These are phyloP conservation scores for Verticillium albo-atrum DNA, from an alignment of 2,329 filamentous ascomycete species.

Conservation along the genomic window DNA sequence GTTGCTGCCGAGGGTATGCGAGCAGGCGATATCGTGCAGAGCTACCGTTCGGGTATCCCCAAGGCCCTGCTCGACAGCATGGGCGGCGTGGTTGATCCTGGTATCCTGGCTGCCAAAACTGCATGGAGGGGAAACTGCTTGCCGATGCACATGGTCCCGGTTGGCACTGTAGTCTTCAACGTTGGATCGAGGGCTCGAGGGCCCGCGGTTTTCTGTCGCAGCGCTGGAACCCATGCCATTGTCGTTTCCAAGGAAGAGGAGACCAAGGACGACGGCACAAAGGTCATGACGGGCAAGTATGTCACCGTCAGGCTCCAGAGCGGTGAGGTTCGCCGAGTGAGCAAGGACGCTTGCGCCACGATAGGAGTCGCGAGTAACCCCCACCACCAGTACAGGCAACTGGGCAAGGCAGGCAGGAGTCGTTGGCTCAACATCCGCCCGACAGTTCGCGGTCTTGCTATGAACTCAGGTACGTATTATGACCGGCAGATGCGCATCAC, in stretches of 20 bases:
- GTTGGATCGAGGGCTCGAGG: constrained; percentile 72
- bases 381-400: constrained; percentile 81
- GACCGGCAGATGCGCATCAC: no score
- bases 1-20: constrained; percentile 92
- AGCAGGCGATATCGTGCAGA: constrained; percentile 86
- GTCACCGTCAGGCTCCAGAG: constrained; percentile 86
- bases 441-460: constrained; percentile 93
- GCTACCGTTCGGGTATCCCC: constrained; percentile 86
- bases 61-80: constrained; percentile 82
- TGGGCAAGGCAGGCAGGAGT: constrained; percentile 92
- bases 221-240: constrained; percentile 86
- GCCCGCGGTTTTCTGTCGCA: constrained; percentile 86
- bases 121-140: constrained; percentile 93
- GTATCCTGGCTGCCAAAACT: constrained; percentile 92
- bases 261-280: constrained; percentile 53
- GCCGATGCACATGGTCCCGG: constrained; percentile 90
- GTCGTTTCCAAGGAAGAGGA: constrained; percentile 86
- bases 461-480: constrained; percentile 79
- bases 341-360: constrained; percentile 89
- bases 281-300: constrained; percentile 65
- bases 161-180: constrained; percentile 90
- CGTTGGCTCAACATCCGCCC: constrained; percentile 93
- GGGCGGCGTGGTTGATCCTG: constrained; percentile 89
- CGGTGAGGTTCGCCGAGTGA: constrained; percentile 85
- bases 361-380: constrained; percentile 93